Conservation (phyloP, 129 eudicot species). For the Artemisia argyi region DNA sequence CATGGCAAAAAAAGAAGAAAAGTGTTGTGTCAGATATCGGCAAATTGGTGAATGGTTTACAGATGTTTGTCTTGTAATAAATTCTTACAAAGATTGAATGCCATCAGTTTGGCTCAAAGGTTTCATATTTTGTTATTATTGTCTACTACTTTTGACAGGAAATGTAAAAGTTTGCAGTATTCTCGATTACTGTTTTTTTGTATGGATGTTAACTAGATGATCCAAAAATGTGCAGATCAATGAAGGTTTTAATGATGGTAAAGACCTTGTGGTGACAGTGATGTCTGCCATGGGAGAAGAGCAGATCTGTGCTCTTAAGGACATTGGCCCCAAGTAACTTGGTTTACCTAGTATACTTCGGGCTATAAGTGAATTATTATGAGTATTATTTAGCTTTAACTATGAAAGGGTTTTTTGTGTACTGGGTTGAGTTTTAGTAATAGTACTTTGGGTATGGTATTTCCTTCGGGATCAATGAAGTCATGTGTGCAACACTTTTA, state of each 20-base stretch:
- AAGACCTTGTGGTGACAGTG: conserved; percentile 45
- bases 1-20: too few species aligned
- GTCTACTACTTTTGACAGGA: too few species aligned
- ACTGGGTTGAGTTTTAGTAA: neutral
- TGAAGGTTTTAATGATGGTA: conserved; percentile 47
- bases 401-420: conserved; percentile 7
- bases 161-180: neutral
- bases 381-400: neutral
- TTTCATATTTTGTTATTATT: too few species aligned
- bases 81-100: too few species aligned
- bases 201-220: neutral
- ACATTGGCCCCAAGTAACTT: conserved; percentile 36
- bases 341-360: neutral
- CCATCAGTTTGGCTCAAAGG: too few species aligned
- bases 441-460: conserved; percentile 6
- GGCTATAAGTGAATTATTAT: neutral
- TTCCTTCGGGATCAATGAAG: neutral
- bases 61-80: too few species aligned
- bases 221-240: conserved; percentile 35
- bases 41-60: too few species aligned
- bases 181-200: neutral
- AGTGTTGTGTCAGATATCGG: too few species aligned
- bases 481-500: neutral
- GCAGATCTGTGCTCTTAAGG: conserved; percentile 53
- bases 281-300: conserved; percentile 62